Percentiles rank a stretch among this genome's conserved stretches.
phyloP scores from a whole-genome alignment of 2,329 filamentous ascomycete genomes.

The Peltaster fructicola region DNA sequence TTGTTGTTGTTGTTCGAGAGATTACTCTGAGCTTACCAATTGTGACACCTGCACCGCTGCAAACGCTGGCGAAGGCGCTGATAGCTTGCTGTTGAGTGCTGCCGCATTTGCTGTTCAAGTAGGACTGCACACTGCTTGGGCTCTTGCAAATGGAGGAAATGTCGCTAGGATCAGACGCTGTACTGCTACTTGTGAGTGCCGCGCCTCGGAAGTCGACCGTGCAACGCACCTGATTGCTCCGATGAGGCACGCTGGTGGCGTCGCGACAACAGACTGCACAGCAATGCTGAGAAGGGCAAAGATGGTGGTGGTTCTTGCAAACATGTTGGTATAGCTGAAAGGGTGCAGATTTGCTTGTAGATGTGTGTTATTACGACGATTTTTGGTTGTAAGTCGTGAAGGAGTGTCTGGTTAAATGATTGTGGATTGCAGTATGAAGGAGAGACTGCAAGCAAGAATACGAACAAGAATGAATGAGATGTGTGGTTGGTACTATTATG shows the following conservation, averaged over 20 bases:
- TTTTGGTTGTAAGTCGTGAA: slow-evolving; percentile 2
- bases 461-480: slow-evolving; percentile 1
- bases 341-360: slow-evolving; percentile 4
- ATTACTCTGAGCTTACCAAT: slow-evolving; percentile 13
- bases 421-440: no score
- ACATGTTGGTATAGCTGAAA: slow-evolving; percentile 28
- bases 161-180: slow-evolving; percentile 16
- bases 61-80: slow-evolving; percentile 15
- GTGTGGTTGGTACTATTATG: not conserved
- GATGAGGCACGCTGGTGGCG: slow-evolving; percentile 34
- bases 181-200: slow-evolving; percentile 10
- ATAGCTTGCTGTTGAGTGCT: slow-evolving; percentile 12
- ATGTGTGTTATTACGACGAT: slow-evolving; percentile 1
- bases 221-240: slow-evolving; percentile 31
- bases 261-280: slow-evolving; percentile 24
- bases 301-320: slow-evolving; percentile 26
- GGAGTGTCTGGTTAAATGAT: slow-evolving; percentile 3
- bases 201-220: slow-evolving; percentile 1
- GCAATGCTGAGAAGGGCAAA: slow-evolving; percentile 28
- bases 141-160: slow-evolving; percentile 17
- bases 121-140: slow-evolving; percentile 7
- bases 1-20: not conserved
- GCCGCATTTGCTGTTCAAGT: slow-evolving; percentile 15
- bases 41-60: slow-evolving; percentile 15
- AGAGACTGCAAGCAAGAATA: no score